phyloP scores from a whole-genome alignment of 169 alveolate species.

The Eimeria sp. region DNA sequence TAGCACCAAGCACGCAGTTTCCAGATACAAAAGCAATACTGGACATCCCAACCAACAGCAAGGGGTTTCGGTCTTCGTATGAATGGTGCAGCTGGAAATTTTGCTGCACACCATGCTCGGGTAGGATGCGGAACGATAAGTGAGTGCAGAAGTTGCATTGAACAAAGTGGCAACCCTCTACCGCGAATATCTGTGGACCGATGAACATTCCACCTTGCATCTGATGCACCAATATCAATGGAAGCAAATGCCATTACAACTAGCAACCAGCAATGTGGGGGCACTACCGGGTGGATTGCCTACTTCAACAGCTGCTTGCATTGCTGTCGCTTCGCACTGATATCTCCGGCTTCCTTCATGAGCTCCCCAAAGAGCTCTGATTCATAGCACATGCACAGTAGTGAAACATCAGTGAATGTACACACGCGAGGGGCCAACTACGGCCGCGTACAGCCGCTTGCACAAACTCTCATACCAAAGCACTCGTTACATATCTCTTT shows the following conservation, averaged over 20 bases:
- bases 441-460: not conserved
- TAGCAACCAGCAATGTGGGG: not conserved
- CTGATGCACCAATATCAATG: too few relatives aligned
- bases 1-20: not conserved
- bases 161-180: not conserved
- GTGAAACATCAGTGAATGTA: not conserved
- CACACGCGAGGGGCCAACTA: not conserved
- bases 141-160: not conserved
- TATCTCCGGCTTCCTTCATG: conserved; percentile 84
- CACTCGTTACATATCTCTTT: not conserved
- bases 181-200: not conserved
- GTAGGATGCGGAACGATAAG: not conserved
- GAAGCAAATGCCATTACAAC: not conserved
- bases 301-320: conserved; percentile 76
- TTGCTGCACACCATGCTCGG: not conserved
- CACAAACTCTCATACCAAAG: not conserved
- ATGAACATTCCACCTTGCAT: not conserved
- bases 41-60: not conserved
- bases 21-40: not conserved
- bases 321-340: conserved; percentile 73
- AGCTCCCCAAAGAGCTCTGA: conserved; percentile 84
- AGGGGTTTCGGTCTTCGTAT: not conserved
- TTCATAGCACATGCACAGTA: not conserved
- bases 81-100: not conserved
- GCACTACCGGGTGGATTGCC: not conserved